These are phyloP conservation scores for Myrica gale DNA, from an alignment of 306 rosid species.

Conservation along the genomic window DNA sequence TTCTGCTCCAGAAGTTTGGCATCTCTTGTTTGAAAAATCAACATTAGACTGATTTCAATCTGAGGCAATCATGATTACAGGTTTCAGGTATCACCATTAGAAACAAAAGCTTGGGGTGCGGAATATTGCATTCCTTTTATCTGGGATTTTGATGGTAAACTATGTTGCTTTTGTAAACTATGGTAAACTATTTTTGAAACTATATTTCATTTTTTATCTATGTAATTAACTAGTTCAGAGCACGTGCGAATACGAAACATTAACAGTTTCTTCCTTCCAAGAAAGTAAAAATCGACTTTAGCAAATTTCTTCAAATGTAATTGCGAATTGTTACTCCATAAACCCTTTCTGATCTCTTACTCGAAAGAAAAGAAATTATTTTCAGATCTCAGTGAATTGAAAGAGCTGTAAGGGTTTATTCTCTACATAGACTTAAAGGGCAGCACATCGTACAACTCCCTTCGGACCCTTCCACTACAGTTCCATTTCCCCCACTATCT, in stretches of 20 bases:
- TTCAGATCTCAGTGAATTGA: not conserved
- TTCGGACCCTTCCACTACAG: too few species aligned
- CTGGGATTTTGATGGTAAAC: conserved; percentile 82
- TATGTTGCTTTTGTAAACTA: conserved; percentile 49
- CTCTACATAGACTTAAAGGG: not conserved
- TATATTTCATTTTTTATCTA: too few species aligned
- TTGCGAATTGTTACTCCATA: too few species aligned
- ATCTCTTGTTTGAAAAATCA: not conserved
- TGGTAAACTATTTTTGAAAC: too few species aligned
- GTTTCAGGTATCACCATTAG: conserved; percentile 90
- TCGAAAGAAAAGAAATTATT: too few species aligned
- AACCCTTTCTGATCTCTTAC: too few species aligned
- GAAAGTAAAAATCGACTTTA: too few species aligned
- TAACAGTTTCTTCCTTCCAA: too few species aligned
- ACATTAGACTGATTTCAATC: conserved; percentile 18
- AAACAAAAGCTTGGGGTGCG: conserved; percentile 84
- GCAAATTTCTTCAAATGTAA: too few species aligned
- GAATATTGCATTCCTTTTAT: conserved; percentile 88
- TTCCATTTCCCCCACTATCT: not conserved
- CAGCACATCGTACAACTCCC: not conserved
- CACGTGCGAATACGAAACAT: too few species aligned
- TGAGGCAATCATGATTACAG: conserved; percentile 39
- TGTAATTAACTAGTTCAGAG: too few species aligned
- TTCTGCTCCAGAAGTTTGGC: not conserved
- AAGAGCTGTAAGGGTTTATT: not conserved